Conservation (phyloP, 768 basidiomycete genomes). For the Termitomyces sp. region DNA sequence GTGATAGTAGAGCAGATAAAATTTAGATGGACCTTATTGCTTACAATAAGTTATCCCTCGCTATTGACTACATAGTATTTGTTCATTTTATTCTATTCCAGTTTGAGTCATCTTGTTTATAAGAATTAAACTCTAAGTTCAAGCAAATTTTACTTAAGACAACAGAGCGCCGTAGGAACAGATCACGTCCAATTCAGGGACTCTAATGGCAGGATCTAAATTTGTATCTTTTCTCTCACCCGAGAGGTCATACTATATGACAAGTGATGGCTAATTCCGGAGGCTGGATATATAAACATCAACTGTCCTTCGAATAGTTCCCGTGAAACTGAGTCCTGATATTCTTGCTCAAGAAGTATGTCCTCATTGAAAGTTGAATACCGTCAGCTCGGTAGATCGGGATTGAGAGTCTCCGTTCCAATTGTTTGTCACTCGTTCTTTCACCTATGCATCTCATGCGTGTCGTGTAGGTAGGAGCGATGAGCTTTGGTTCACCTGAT, state of each 20-base stretch:
- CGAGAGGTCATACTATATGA: background rate
- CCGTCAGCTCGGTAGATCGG: constrained; percentile 9
- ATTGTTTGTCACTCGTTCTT: background rate
- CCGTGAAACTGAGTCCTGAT: background rate
- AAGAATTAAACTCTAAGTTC: too few relatives aligned
- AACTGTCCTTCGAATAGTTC: too few relatives aligned
- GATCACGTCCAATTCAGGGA: background rate
- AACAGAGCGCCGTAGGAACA: background rate
- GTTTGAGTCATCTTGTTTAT: too few relatives aligned
- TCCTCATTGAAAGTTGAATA: constrained; percentile 9
- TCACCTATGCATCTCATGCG: background rate
- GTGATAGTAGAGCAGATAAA: too few relatives aligned
- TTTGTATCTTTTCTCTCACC: background rate
- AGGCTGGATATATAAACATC: background rate
- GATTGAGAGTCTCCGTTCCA: constrained; percentile 11
- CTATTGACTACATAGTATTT: too few relatives aligned
- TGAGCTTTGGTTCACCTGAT: constrained; percentile 13
- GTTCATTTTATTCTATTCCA: too few relatives aligned
- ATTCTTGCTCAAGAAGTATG: background rate
- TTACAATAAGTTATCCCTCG: too few relatives aligned
- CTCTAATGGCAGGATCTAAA: background rate
- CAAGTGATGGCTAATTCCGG: background rate
- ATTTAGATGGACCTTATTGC: too few relatives aligned
- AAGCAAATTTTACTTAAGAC: too few relatives aligned
- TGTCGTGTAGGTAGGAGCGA: constrained; percentile 9